phyloP scores from a whole-genome alignment of 495 filamentous ascomycete genomes.

The Geopyxis carbonaria region DNA sequence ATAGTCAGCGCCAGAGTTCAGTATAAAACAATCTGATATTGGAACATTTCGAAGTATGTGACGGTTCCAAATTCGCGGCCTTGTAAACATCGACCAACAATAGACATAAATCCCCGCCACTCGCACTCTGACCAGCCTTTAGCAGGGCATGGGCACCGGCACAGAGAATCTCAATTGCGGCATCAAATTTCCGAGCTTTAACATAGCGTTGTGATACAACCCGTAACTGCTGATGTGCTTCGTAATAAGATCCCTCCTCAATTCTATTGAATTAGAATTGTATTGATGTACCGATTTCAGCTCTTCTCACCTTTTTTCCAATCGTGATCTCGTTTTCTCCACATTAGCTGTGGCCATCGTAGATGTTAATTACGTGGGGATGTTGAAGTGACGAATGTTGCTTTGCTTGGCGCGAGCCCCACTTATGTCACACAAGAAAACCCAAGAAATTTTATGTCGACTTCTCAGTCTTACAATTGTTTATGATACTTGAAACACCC shows the following conservation, averaged over 20 bases:
- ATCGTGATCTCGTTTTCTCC: slow-evolving; percentile 20
- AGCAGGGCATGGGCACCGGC: slow-evolving; percentile 70
- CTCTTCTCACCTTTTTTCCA: slow-evolving; percentile 24
- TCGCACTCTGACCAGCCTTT: slow-evolving; percentile 75
- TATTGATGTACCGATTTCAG: not conserved
- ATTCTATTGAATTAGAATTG: slow-evolving; percentile 39
- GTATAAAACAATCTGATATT: no score
- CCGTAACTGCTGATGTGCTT: slow-evolving; percentile 92
- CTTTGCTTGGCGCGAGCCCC: no score
- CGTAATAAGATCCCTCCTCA: slow-evolving; percentile 81
- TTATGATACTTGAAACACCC: no score
- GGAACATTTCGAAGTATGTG: slow-evolving; percentile 32
- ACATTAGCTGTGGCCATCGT: slow-evolving; percentile 21
- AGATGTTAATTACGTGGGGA: no score
- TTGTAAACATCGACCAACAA: slow-evolving; percentile 76
- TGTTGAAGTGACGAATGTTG: no score
- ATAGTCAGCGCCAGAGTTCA: not conserved
- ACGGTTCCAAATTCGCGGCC: slow-evolving; percentile 58
- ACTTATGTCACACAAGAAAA: not conserved
- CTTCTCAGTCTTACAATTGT: no score
- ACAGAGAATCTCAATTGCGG: slow-evolving; percentile 72
- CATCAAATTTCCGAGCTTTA: slow-evolving; percentile 62
- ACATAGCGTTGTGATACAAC: slow-evolving; percentile 84
- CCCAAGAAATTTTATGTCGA: no score
- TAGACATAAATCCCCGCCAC: slow-evolving; percentile 76